Conservation (phyloP, 164 flowering plant species). For the Stephania cephalantha region DNA sequence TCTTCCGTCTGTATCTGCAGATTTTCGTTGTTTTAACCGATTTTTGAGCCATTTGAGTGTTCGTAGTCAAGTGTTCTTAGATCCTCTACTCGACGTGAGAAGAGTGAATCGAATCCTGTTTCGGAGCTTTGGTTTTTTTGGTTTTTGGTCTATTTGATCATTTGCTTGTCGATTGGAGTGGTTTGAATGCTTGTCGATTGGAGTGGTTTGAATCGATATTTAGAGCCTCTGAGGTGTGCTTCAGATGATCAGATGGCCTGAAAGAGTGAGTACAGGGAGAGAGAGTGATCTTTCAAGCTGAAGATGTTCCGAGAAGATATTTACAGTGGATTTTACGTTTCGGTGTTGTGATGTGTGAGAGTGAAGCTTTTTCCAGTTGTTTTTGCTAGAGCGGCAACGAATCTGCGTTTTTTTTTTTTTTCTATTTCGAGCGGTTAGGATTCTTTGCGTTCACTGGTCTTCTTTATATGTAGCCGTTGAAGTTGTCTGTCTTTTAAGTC, state of each 20-base stretch:
- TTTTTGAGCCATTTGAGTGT: background rate
- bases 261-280: background rate
- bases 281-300: background rate
- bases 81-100: too few species aligned
- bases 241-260: background rate
- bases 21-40: background rate
- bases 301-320: background rate
- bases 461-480: background rate
- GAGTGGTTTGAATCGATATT: background rate
- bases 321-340: background rate
- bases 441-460: background rate
- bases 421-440: background rate
- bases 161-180: background rate
- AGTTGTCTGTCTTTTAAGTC: background rate
- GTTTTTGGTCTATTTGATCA: background rate
- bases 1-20: background rate
- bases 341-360: background rate
- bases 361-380: background rate
- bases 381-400: background rate
- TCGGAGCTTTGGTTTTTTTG: background rate
- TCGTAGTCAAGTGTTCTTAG: too few species aligned
- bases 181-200: background rate
- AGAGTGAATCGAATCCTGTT: too few species aligned
- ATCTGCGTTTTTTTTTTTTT: background rate
- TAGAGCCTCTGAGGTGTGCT: background rate